Base-by-base conservation (phyloP, 2,329 filamentous ascomycete species). In the Chaetoscypha palmicola region DNA sequence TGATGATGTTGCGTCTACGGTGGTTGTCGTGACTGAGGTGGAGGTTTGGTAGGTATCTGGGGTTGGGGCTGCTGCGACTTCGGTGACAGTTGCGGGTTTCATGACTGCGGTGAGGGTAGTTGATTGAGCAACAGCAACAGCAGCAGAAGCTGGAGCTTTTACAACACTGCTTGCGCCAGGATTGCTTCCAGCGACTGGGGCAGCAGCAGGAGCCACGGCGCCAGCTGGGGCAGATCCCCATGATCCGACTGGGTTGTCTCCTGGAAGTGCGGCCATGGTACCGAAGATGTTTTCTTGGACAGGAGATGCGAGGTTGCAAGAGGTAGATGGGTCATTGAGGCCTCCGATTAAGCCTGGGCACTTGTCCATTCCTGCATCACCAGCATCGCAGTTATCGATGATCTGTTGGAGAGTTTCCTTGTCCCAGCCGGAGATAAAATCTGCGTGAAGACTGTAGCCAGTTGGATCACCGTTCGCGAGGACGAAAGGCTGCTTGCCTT, bases 381-480 rank as follows among this genome's bases (percentile, higher is more conserved):
- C 73, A 35, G 73, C 74, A 55, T 79, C 68, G 73, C 90, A 95
- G 17, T 73, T 77, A 40, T 90, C 66, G 53, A 92, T 72, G 21
- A 86, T 87, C 20, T 74, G 49, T 62, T 89, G 79, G 22, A 92
- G 73, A 61, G 86, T 79, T 4, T 71, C 67, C 3, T 66, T 58
- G 3, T 89, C 76, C 87, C 87, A 94, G 32, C 85, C 87, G 56
- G 74, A 79, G 57, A 89, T 77, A 65, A 91, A 90, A 60, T 94
- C 87, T 36, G 72, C 87, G 61, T 92, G 78, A 68, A 88, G 86
- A 35, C 83, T 79, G 55, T 74, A 86, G 36, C 87, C 82, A 54
- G 81, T 81, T 21, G 76, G 72, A 58, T 95, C 89, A 47, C 87
- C 86, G 55, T 89, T 88, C 43, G 87, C 70, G 41, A 94, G 68